phyloP scores from a whole-genome alignment of 495 filamentous ascomycete genomes.

The Physcia stellaris region DNA sequence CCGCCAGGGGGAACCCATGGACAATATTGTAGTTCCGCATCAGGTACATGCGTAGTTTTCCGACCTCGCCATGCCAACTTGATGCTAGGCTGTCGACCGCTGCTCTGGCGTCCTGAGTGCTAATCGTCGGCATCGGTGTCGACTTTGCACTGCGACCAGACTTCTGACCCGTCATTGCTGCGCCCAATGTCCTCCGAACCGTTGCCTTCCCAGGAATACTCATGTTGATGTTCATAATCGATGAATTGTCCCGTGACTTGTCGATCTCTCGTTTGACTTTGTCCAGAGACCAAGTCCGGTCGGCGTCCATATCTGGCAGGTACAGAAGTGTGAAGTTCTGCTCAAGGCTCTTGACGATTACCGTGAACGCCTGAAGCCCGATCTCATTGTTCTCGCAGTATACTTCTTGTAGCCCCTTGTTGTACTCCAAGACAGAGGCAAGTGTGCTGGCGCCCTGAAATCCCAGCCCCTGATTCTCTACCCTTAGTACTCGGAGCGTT shows the following conservation, averaged over 20 bases:
- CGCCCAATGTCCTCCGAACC: conserved; percentile 14
- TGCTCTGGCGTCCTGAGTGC: conserved; percentile 35
- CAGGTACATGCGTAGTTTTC: conserved; percentile 43
- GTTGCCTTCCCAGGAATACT: conserved; percentile 13
- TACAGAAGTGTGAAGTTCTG: conserved; percentile 51
- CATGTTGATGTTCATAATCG: too few species aligned
- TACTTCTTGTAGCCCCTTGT: conserved; percentile 49
- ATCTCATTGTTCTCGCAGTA: conserved; percentile 72
- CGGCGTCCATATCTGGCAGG: conserved; percentile 51
- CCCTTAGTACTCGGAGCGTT: conserved; percentile 57
- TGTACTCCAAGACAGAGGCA: conserved; percentile 61
- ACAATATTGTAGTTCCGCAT: conserved; percentile 46
- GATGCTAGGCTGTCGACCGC: conserved; percentile 42
- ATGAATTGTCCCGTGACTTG: conserved; percentile 29
- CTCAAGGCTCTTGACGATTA: conserved; percentile 57
- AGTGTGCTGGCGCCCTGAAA: conserved; percentile 62
- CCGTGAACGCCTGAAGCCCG: conserved; percentile 63
- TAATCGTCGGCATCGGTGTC: conserved; percentile 13
- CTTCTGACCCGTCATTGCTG: conserved; percentile 25
- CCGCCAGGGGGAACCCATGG: conserved; percentile 27
- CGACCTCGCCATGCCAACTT: conserved; percentile 49
- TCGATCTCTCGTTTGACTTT: conserved; percentile 46
- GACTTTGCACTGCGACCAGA: conserved; percentile 15
- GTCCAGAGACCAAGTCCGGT: conserved; percentile 46
- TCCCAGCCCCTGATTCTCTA: conserved; percentile 54